These are phyloP conservation scores for Papiliotrema terrestris DNA, from an alignment of 1,284 basidiomycete species.

Conservation along the genomic window DNA sequence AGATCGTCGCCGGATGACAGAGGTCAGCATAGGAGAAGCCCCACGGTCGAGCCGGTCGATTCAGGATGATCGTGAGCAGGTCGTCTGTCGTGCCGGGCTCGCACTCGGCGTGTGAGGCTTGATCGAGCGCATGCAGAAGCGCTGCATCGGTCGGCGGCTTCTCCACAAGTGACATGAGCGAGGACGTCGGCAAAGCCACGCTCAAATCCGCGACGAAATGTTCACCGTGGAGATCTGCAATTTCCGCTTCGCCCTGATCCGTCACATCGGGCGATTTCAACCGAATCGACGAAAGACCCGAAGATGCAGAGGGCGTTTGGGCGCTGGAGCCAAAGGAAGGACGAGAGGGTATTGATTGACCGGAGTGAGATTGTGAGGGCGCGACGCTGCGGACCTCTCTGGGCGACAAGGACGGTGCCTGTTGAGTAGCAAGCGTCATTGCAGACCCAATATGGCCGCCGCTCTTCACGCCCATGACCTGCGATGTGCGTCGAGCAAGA, in stretches of 20 bases:
- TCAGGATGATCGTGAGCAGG: conserved; percentile 76
- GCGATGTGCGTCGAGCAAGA: conserved; percentile 1
- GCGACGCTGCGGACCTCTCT: neutral
- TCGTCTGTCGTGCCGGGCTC: conserved; percentile 86
- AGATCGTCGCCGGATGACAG: conserved; percentile 74
- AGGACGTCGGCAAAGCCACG: neutral
- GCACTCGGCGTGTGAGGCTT: conserved; percentile 91
- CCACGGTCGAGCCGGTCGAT: conserved; percentile 58
- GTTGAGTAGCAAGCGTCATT: neutral
- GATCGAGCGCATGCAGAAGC: conserved; percentile 68
- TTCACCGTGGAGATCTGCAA: neutral
- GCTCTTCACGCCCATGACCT: neutral
- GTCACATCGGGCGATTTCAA: neutral
- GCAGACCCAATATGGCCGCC: neutral
- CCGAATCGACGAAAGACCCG: neutral
- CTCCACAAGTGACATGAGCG: neutral
- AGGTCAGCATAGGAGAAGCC: conserved; percentile 59
- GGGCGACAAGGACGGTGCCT: neutral
- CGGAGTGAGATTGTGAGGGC: neutral
- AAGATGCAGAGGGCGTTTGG: neutral
- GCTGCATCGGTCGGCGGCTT: conserved; percentile 16
- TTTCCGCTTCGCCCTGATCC: neutral
- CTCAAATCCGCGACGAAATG: neutral
- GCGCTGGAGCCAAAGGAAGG: conserved; percentile 1
- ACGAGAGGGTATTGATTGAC: neutral